Conservation (phyloP, 73 alveolate species). For the Paramecium pentaurelia region DNA sequence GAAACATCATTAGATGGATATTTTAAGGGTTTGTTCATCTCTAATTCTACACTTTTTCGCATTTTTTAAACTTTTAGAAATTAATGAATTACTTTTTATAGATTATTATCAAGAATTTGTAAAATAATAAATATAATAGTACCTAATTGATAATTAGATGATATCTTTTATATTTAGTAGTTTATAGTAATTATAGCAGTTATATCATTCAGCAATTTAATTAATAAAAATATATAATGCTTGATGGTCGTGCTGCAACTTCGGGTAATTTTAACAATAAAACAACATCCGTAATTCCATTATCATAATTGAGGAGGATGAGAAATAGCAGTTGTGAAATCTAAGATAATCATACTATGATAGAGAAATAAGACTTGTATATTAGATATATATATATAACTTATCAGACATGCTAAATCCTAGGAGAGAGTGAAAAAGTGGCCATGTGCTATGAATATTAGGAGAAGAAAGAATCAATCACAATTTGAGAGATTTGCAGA, state of each 20-base stretch:
- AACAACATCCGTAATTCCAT: not conserved
- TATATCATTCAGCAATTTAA: not conserved
- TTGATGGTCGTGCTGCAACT: not conserved
- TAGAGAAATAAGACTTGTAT: not conserved
- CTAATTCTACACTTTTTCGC: not conserved
- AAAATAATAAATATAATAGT: not conserved
- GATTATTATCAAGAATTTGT: not conserved
- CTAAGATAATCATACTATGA: not conserved
- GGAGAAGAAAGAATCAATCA: slow-evolving; percentile 82
- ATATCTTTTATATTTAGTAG: not conserved
- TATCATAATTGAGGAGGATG: not conserved
- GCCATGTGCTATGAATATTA: slow-evolving; percentile 83
- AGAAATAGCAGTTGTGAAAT: not conserved
- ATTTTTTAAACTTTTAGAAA: not conserved
- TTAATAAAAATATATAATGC: not conserved
- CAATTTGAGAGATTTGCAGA: slow-evolving; percentile 76
- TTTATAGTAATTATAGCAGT: not conserved
- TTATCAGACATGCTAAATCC: slow-evolving; percentile 62
- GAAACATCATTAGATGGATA: not conserved
- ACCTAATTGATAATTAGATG: not conserved
- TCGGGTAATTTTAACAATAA: not conserved
- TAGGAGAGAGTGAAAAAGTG: slow-evolving; percentile 74
- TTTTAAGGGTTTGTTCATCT: not conserved
- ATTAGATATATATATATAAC: not conserved
- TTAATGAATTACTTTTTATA: not conserved